Conservation (phyloP, 768 basidiomycete species). For the Amanita pallidorosea region DNA sequence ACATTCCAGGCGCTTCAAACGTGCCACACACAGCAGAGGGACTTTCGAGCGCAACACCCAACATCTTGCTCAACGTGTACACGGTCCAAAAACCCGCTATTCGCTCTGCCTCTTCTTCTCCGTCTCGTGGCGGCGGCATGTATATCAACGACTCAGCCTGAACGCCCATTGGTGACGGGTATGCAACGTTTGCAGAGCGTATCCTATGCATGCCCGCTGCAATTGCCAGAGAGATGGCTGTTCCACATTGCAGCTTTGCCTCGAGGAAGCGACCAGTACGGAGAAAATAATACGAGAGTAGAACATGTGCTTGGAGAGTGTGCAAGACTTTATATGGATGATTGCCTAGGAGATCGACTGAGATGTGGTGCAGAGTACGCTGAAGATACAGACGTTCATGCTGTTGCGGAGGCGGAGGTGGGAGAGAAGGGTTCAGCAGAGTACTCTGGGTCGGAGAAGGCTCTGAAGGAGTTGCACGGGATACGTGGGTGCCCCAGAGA, state of each 20-base stretch:
- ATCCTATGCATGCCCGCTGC: conserved; percentile 38
- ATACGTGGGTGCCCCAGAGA: conserved; percentile 45
- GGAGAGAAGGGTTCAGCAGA: neutral
- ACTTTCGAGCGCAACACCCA: conserved; percentile 41
- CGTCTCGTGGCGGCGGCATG: conserved; percentile 24
- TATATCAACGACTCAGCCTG: conserved; percentile 30
- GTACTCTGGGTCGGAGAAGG: neutral
- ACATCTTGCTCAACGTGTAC: conserved; percentile 45
- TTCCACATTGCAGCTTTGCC: conserved; percentile 45
- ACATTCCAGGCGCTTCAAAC: conserved; percentile 38
- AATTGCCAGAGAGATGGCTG: conserved; percentile 40
- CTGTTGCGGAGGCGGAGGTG: conserved; percentile 17
- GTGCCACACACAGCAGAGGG: conserved; percentile 43
- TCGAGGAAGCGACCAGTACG: conserved; percentile 47
- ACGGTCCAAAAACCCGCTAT: conserved; percentile 61
- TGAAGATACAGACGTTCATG: conserved; percentile 38
- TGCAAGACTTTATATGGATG: conserved; percentile 41
- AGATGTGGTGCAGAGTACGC: conserved; percentile 36
- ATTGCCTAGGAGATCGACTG: conserved; percentile 32
- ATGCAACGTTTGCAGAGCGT: conserved; percentile 20
- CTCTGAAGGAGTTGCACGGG: conserved; percentile 16
- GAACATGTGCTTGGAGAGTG: conserved; percentile 49
- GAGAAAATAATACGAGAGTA: conserved; percentile 60
- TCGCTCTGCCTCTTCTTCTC: conserved; percentile 53
- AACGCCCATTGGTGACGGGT: conserved; percentile 25